Conservation (phyloP, 1,284 basidiomycete species). For the Leccinum pallidistipes region DNA sequence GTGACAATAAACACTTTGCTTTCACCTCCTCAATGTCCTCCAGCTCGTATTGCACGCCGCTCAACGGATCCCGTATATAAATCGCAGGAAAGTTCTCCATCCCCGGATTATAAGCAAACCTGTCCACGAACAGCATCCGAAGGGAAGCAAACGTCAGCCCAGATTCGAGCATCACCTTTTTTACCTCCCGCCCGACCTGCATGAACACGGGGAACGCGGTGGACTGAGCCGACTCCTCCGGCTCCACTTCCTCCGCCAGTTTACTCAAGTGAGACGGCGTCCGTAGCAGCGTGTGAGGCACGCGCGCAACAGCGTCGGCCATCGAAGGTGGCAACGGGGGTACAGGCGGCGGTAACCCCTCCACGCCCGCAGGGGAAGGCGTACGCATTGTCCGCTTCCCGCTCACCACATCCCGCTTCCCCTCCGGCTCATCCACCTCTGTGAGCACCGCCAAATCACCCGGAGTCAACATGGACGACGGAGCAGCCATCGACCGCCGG, state of each 20-base stretch:
- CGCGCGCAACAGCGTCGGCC: slow-evolving; percentile 16
- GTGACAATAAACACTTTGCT: slow-evolving; percentile 83
- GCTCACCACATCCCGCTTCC: slow-evolving; percentile 28
- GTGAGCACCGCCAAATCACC: slow-evolving; percentile 69
- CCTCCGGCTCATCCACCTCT: slow-evolving; percentile 57
- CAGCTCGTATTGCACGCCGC: slow-evolving; percentile 93
- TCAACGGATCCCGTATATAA: slow-evolving; percentile 89
- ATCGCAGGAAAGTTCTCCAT: slow-evolving; percentile 95
- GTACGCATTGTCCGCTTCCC: slow-evolving; percentile 27
- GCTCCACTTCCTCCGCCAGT: slow-evolving; percentile 21
- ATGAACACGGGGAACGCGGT: slow-evolving; percentile 75
- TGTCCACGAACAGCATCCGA: slow-evolving; percentile 91
- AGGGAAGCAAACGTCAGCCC: slow-evolving; percentile 72
- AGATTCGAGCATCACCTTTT: slow-evolving; percentile 79
- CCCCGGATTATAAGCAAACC: slow-evolving; percentile 92
- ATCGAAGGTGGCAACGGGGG: slow-evolving; percentile 40
- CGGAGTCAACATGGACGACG: slow-evolving; percentile 55
- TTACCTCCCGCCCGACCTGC: slow-evolving; percentile 90
- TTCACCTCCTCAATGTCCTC: slow-evolving; percentile 95
- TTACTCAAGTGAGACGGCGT: slow-evolving; percentile 27
- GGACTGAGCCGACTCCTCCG: slow-evolving; percentile 27
- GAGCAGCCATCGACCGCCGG: slow-evolving; percentile 62
- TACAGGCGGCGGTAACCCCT: slow-evolving; percentile 43
- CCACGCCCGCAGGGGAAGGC: slow-evolving; percentile 32
- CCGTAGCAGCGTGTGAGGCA: slow-evolving; percentile 38